A percentile compares a stretch with the other conserved stretches of the same genome.
phyloP scores from a whole-genome alignment of 2,329 filamentous ascomycete species.

The Passalora sequoiae region DNA sequence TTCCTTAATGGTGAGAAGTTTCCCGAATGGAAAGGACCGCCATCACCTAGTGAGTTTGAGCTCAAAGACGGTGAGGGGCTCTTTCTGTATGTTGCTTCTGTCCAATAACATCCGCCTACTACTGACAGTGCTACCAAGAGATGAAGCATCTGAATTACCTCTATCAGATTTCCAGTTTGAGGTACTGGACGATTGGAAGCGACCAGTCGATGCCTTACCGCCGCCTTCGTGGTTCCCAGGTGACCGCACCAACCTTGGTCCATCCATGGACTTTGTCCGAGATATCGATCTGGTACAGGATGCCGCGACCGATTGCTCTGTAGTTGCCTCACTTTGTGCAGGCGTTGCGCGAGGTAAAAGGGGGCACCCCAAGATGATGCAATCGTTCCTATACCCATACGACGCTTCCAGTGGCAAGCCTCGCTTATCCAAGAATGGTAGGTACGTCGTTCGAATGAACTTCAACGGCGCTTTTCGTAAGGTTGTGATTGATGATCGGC shows the following conservation, averaged over 20 bases:
- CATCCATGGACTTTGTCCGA: conserved; percentile 53
- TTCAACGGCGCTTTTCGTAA: conserved; percentile 91
- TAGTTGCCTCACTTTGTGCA: conserved; percentile 90
- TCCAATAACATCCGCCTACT: conserved; percentile 6
- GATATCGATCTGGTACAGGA: conserved; percentile 87
- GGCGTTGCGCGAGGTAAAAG: conserved; percentile 65
- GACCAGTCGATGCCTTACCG: conserved; percentile 63
- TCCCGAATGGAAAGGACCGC: conserved; percentile 71
- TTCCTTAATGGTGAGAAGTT: conserved; percentile 78
- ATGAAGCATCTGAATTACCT: conserved; percentile 61
- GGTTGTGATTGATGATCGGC: conserved; percentile 81
- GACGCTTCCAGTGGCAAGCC: conserved; percentile 56
- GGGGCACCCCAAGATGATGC: conserved; percentile 66
- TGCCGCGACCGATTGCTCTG: conserved; percentile 91
- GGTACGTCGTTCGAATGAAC: conserved; percentile 86
- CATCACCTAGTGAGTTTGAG: conserved; percentile 58
- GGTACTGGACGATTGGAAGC: conserved; percentile 79
- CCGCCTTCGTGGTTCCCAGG: conserved; percentile 37
- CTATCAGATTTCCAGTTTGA: conserved; percentile 69
- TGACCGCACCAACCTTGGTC: conserved; percentile 32
- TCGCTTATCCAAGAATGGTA: conserved; percentile 68
- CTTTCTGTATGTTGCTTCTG: conserved; percentile 56
- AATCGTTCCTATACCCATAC: conserved; percentile 70
- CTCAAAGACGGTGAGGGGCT: conserved; percentile 43
- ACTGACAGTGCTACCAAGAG: conserved; percentile 40